Percentiles rank a stretch among this genome's conserved stretches.
phyloP scores from a whole-genome alignment of 148 eudicot genomes.

The Cornus controversa region DNA sequence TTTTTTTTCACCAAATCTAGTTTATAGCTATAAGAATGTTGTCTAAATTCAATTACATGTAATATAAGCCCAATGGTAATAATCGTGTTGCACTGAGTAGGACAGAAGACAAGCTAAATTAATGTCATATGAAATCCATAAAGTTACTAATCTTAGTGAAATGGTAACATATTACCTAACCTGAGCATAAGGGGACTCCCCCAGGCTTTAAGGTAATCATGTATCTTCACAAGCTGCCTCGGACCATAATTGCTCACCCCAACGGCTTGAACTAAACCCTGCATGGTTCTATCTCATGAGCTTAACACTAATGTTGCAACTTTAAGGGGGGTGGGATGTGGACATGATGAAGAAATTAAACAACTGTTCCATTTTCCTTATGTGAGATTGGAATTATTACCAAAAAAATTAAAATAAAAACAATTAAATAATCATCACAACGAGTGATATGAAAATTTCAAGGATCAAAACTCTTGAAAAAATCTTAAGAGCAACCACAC shows the following conservation, averaged over 20 bases:
- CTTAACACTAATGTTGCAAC: not conserved
- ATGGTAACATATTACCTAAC: slow-evolving; percentile 56
- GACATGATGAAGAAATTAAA: not conserved
- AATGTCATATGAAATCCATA: not conserved
- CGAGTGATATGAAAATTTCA: not conserved
- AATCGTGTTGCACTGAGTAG: not conserved
- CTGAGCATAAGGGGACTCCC: slow-evolving; percentile 86
- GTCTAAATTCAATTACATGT: not conserved
- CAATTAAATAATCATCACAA: not conserved
- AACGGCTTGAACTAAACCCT: slow-evolving; percentile 94
- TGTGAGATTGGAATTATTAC: not conserved
- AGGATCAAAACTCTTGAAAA: not conserved
- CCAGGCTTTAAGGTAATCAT: slow-evolving; percentile 69
- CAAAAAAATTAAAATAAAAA: not conserved
- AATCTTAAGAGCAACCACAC: not conserved
- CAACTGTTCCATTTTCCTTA: not conserved
- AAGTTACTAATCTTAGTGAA: not conserved
- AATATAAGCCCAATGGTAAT: not conserved
- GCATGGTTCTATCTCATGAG: slow-evolving; percentile 21
- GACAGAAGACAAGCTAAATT: not conserved
- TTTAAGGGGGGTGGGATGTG: not conserved
- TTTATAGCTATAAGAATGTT: not conserved
- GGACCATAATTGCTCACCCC: slow-evolving; percentile 99
- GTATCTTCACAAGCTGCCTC: slow-evolving; percentile 80
- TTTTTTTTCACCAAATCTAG: not conserved